Evolutionary conservation across 345 rosid species (phyloP), one percentile per base, ranked within the genome.

Genomic region (Chamaenerion angustifolium): DNA sequence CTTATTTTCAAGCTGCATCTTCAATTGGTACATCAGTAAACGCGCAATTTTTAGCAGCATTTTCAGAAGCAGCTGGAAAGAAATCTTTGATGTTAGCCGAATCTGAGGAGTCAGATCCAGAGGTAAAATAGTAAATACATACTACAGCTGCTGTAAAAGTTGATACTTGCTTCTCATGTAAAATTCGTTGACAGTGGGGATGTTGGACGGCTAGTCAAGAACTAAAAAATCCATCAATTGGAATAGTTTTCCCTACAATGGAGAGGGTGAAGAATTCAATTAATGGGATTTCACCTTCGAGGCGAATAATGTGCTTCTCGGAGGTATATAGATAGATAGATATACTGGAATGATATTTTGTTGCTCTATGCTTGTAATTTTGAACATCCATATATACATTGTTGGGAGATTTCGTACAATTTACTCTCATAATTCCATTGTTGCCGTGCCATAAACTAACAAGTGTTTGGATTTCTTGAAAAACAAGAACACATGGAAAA

Each of bases 401-500:
- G n/a, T n/a, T n/a, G n/a, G n/a, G n/a, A n/a, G n/a, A n/a, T n/a
- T n/a, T n/a, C n/a, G n/a, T n/a, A n/a, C n/a, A n/a, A n/a, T n/a
- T n/a, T n/a, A n/a, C n/a, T n/a, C n/a, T n/a, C n/a, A n/a, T n/a
- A n/a, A n/a, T n/a, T n/a, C n/a, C n/a, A n/a, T n/a, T n/a, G n/a
- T n/a, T n/a, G n/a, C n/a, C n/a, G n/a, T n/a, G n/a, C n/a, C n/a
- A n/a, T n/a, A n/a, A n/a, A 1, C 15, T 16, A 40, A 46, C 13
- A 10, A 45, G 48, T 14, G 23, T 12, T 37, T 25, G 17, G 6
- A 23, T 42, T 54, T 48, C 15, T 12, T 51, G 6, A 78, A 90
- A 95, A 90, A 86, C 81, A 81, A 90, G 98, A 90, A 83, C 79
- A 81, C 95, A 48, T 90, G 95, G 98, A 80, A 74, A 63, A 83